phyloP scores from a whole-genome alignment of 2,329 filamentous ascomycete genomes.

The Coniochaeta sp. region DNA sequence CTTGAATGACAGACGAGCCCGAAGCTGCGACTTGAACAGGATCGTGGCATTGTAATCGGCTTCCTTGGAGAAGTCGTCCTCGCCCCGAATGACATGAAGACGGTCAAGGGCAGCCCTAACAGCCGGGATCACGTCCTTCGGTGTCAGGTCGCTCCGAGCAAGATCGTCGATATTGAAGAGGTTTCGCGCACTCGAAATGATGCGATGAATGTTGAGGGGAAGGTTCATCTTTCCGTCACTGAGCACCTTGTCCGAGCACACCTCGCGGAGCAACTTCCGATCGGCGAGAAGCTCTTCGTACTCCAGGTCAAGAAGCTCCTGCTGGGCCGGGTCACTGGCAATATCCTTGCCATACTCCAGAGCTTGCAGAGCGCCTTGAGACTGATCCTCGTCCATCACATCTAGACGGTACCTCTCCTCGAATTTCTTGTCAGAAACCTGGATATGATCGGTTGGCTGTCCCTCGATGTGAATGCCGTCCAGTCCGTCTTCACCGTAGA shows the following conservation, averaged over 20 bases:
- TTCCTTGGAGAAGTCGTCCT: conserved; percentile 74
- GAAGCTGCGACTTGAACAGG: conserved; percentile 85
- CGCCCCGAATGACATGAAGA: conserved; percentile 79
- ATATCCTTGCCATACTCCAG: conserved; percentile 85
- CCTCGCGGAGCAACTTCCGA: conserved; percentile 64
- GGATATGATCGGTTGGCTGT: conserved; percentile 81
- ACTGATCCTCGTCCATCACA: conserved; percentile 60
- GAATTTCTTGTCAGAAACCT: conserved; percentile 70
- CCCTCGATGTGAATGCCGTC: conserved; percentile 93
- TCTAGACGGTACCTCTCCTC: conserved; percentile 79
- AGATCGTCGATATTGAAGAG: conserved; percentile 86
- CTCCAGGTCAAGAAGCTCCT: conserved; percentile 81
- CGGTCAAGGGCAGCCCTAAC: conserved; percentile 69
- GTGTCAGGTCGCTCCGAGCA: conserved; percentile 81
- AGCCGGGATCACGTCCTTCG: conserved; percentile 75
- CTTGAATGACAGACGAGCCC: conserved; percentile 88
- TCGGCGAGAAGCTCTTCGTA: conserved; percentile 73
- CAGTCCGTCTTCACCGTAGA: conserved; percentile 95
- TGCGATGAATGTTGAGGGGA: conserved; percentile 83
- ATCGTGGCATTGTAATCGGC: conserved; percentile 84
- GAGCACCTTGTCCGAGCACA: conserved; percentile 56
- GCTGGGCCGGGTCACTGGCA: conserved; percentile 77
- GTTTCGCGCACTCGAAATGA: conserved; percentile 84
- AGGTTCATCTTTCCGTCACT: conserved; percentile 84
- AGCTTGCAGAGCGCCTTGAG: conserved; percentile 58